A percentile compares a stretch with the other conserved stretches of the same genome.
phyloP scores from a whole-genome alignment of 164 flowering plant species.

The Taxillus chinensis region DNA sequence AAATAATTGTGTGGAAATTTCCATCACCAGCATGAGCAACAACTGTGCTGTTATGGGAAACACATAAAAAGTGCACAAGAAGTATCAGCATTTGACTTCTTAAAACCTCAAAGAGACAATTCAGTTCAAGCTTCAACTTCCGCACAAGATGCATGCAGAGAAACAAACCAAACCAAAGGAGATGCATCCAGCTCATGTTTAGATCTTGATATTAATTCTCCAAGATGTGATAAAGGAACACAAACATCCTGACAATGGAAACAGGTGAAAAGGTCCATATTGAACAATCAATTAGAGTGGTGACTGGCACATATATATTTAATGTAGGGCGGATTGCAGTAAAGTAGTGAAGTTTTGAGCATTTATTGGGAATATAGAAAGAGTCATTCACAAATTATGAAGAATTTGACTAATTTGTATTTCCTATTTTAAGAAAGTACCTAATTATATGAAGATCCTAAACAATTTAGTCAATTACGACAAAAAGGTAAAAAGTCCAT shows the following conservation, averaged over 20 bases:
- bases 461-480: too few species aligned
- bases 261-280: not conserved
- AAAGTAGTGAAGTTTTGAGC: too few species aligned
- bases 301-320: too few species aligned
- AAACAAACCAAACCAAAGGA: constrained; percentile 59
- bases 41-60: constrained; percentile 53
- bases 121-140: not conserved
- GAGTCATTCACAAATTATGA: too few species aligned
- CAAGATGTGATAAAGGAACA: constrained; percentile 84
- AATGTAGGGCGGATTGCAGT: too few species aligned
- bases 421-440: too few species aligned
- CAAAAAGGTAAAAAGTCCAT: too few species aligned
- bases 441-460: too few species aligned
- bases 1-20: constrained; percentile 80
- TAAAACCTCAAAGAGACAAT: too few species aligned
- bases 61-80: not conserved
- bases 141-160: not conserved
- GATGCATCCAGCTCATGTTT: constrained; percentile 78
- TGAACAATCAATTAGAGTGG: too few species aligned
- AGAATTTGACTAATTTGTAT: too few species aligned
- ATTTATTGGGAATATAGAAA: too few species aligned
- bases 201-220: constrained; percentile 75
- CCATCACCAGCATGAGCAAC: constrained; percentile 99
- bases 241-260: constrained; percentile 74
- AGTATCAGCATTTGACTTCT: not conserved